Conservation (phyloP, 768 basidiomycete genomes). For the Psilocybe cubensis region DNA sequence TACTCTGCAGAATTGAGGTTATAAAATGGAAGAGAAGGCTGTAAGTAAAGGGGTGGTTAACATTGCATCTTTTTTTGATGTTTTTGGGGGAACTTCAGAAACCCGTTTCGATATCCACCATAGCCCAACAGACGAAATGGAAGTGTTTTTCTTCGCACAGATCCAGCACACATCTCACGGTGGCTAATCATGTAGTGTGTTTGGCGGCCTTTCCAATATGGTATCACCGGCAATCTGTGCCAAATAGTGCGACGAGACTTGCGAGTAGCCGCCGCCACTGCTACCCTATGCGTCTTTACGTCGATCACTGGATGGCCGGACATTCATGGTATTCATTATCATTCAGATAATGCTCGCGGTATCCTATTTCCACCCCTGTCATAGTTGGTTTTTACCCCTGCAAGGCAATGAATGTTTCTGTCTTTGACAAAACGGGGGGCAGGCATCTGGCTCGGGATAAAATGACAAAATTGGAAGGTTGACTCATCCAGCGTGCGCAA, state of each 20-base stretch:
- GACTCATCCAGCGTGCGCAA: constrained; percentile 19
- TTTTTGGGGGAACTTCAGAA: neutral
- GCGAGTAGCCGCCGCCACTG: constrained; percentile 13
- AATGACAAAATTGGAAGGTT: constrained; percentile 15
- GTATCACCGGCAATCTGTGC: constrained; percentile 13
- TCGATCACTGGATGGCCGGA: constrained; percentile 1
- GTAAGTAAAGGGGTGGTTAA: constrained; percentile 15
- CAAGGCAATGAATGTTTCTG: constrained; percentile 10
- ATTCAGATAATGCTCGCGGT: neutral
- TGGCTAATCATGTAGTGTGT: constrained; percentile 14
- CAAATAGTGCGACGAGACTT: constrained; percentile 8
- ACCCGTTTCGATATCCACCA: constrained; percentile 13
- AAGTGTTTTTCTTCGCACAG: constrained; percentile 4
- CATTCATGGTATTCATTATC: constrained; percentile 2
- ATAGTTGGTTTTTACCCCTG: constrained; percentile 3
- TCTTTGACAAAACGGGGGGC: constrained; percentile 9
- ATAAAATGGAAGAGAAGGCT: constrained; percentile 5
- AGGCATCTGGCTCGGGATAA: constrained; percentile 9
- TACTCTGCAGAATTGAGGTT: constrained; percentile 3
- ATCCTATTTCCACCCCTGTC: constrained; percentile 1
- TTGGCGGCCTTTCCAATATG: constrained; percentile 6
- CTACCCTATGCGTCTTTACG: constrained; percentile 7
- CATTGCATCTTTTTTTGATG: constrained; percentile 1
- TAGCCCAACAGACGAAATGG: constrained; percentile 9
- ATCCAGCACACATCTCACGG: constrained; percentile 19